These are phyloP conservation scores for Pleurotus djamor DNA, from an alignment of 768 basidiomycete species.

Conservation along the genomic window DNA sequence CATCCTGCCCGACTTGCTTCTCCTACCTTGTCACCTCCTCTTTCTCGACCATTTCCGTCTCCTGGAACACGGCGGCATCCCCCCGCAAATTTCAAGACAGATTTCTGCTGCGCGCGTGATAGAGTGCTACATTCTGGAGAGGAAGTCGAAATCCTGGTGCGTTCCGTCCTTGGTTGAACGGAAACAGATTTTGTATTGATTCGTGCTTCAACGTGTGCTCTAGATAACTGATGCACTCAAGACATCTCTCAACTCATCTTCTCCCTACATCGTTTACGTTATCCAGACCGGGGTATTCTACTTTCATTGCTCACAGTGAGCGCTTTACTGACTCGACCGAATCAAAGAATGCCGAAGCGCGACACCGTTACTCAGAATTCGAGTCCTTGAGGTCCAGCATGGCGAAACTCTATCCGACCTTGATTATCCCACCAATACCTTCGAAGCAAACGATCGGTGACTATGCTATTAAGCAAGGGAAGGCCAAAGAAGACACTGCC, in stretches of 20 bases:
- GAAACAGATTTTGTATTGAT: no score
- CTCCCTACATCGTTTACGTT: conserved; percentile 93
- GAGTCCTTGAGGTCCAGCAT: conserved; percentile 86
- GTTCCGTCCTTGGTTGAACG: conserved; percentile 16
- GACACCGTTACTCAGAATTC: conserved; percentile 96
- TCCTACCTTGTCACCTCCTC: conserved; percentile 36
- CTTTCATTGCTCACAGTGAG: neutral
- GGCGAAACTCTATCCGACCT: conserved; percentile 87
- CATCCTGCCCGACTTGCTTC: conserved; percentile 43
- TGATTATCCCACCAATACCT: conserved; percentile 97
- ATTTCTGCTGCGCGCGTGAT: conserved; percentile 78
- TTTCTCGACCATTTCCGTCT: conserved; percentile 51
- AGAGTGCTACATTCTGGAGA: conserved; percentile 79
- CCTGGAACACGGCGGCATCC: conserved; percentile 53
- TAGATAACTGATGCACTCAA: conserved; percentile 97
- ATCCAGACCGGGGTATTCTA: conserved; percentile 78
- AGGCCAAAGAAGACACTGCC: conserved; percentile 93
- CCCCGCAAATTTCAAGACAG: conserved; percentile 59
- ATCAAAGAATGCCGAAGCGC: conserved; percentile 71
- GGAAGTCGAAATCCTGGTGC: conserved; percentile 75
- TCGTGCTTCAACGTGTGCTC: neutral
- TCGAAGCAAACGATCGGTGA: conserved; percentile 95
- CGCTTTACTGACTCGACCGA: conserved; percentile 7
- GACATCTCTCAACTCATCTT: conserved; percentile 84
- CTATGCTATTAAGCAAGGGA: conserved; percentile 95